Evolutionary conservation across 78 protist species (phyloP).

Genomic region (Cavenderia fasciculata): DNA sequence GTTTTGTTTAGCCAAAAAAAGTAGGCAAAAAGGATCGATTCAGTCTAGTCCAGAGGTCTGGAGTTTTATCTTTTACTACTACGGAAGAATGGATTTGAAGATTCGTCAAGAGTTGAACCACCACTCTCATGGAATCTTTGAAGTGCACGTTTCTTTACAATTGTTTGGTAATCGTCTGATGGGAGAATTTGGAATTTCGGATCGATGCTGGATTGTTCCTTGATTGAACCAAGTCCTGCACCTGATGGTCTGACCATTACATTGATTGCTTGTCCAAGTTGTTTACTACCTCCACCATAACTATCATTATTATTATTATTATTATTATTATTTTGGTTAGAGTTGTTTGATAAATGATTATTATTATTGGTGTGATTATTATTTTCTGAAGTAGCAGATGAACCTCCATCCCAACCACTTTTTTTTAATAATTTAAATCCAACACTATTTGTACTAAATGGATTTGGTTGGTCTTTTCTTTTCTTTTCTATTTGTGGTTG

Average conservation of each 20-base stretch:
- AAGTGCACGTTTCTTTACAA: slow-evolving; percentile 25
- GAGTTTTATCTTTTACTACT: too few relatives aligned
- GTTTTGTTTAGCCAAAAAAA: too few relatives aligned
- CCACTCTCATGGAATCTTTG: slow-evolving; percentile 16
- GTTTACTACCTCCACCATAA: too few relatives aligned
- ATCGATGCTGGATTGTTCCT: slow-evolving; percentile 22
- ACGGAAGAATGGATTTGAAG: slow-evolving; percentile 48
- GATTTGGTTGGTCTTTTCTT: not conserved
- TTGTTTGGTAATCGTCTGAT: slow-evolving; percentile 52
- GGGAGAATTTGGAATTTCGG: slow-evolving; percentile 66
- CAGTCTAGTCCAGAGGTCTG: too few relatives aligned
- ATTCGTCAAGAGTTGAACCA: not conserved
- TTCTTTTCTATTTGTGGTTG: not conserved
- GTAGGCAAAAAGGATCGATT: too few relatives aligned
- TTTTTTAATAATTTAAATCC: slow-evolving; percentile 57
- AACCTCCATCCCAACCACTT: slow-evolving; percentile 40
- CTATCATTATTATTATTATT: too few relatives aligned
- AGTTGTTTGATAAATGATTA: too few relatives aligned
- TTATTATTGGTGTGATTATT: too few relatives aligned
- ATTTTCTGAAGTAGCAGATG: not conserved
- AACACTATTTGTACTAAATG: slow-evolving; percentile 59
- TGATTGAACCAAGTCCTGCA: slow-evolving; percentile 33
- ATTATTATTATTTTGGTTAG: too few relatives aligned
- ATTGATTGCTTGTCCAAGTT: too few relatives aligned
- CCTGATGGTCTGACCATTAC: slow-evolving; percentile 8